phyloP scores from a whole-genome alignment of 768 basidiomycete species.

The Cubamyces lactineus region DNA sequence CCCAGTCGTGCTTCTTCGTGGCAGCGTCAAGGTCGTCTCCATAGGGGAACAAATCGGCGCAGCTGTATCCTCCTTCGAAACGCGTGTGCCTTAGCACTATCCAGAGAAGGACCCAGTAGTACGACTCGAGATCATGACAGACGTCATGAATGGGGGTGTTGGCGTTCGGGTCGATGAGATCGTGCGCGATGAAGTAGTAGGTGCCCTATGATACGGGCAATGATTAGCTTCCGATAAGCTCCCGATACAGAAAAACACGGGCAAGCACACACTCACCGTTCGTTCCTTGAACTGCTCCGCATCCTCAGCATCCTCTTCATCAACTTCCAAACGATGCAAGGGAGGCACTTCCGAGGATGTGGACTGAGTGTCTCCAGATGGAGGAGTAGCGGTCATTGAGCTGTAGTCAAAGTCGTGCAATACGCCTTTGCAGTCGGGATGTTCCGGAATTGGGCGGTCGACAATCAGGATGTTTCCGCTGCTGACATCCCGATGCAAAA shows the following conservation, averaged over 20 bases:
- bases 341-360: background rate
- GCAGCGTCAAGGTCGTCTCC: no score
- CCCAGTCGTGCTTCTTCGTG: no score
- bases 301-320: background rate
- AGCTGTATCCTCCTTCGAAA: no score
- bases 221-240: no score
- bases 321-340: background rate
- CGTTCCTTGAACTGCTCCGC: background rate
- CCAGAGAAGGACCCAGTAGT: slow-evolving; percentile 22
- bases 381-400: background rate
- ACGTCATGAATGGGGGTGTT: background rate
- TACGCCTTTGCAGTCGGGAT: background rate
- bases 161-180: background rate
- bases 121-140: slow-evolving; percentile 21
- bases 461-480: slow-evolving; percentile 11
- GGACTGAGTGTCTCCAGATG: background rate
- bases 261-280: background rate
- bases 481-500: slow-evolving; percentile 3
- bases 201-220: slow-evolving; percentile 5
- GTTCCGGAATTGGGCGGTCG: background rate
- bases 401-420: slow-evolving; percentile 5
- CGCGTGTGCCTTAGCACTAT: slow-evolving; percentile 9
- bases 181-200: slow-evolving; percentile 8
- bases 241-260: no score
- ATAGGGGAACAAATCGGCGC: no score